A percentile compares a stretch with the other conserved stretches of the same genome.
Evolutionary conservation across 2,329 filamentous ascomycete species (phyloP).

Genomic region (Epichloe bromicola): DNA sequence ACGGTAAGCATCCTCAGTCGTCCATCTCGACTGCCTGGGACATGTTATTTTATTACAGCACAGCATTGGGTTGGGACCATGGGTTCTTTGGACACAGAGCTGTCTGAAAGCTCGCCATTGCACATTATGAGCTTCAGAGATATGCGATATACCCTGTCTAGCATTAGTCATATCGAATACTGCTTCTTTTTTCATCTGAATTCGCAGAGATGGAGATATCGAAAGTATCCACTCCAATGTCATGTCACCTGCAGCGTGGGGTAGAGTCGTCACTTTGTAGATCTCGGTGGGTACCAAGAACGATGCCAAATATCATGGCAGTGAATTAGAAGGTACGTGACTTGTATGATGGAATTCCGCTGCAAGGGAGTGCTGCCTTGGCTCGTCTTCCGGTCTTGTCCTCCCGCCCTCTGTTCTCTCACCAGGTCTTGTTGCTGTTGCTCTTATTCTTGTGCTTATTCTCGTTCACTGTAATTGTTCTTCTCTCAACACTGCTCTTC

Average conservation of each 20-base stretch:
- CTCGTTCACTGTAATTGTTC: too few relatives aligned
- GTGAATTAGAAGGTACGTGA: constrained; percentile 18
- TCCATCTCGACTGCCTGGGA: background rate
- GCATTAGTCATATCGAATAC: background rate
- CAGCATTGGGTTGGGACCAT: background rate
- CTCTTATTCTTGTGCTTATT: too few relatives aligned
- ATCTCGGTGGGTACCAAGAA: background rate
- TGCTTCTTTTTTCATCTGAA: background rate
- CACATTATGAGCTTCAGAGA: background rate
- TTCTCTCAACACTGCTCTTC: too few relatives aligned
- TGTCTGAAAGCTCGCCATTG: background rate
- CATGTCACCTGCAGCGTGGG: background rate
- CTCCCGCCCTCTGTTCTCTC: too few relatives aligned
- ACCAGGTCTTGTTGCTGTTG: too few relatives aligned
- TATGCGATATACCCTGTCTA: background rate
- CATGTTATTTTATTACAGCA: background rate
- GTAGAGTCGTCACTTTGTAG: background rate
- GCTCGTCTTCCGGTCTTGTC: too few relatives aligned
- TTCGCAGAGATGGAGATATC: background rate
- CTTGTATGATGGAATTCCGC: too few relatives aligned
- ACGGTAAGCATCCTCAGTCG: background rate
- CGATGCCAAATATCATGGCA: background rate
- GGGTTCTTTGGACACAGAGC: background rate
- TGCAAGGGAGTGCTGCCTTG: too few relatives aligned
- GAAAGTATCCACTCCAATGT: too few relatives aligned